Base-by-base conservation (phyloP, 768 basidiomycete genomes). In the Boletus reticulatus region DNA sequence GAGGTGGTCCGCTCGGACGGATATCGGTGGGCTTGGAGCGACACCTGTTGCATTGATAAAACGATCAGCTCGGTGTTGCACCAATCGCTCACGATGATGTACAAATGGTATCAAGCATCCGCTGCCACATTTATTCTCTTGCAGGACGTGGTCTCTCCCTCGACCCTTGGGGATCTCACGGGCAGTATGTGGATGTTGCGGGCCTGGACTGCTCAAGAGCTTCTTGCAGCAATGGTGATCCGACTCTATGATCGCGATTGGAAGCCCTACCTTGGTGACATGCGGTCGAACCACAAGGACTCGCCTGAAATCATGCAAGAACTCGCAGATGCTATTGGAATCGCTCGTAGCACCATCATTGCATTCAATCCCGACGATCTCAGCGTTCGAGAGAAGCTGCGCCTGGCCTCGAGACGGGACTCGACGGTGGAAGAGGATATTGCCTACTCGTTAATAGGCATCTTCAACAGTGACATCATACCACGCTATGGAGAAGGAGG, bases 151-250 rank as follows among this genome's bases (percentile, higher is more conserved):
- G 8, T 0, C 0, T 22, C 47, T 14, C 47, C 36, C 1, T 56
- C 38, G 4, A 16, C 14, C 16, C 20, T 31, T 16, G 46, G 41
- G 2, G 42, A 24, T 29, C 52, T 62, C 10, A 19, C 22, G 4
- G 7, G 4, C 16, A 55, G 49, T 34, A 1, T 11, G 0, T 62
- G 60, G 60, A 50, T 58, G 62, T 50, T 31, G 4, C 56, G 60
- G 3, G 60, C 48, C 3, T 62, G 62, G 62, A 62, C 62, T 0
- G 16, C 47, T 4, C 62, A 56, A 43, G 62, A 62, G n/a, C 52
- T 62, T 42, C 61, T 63, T 11, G 53, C 50, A 13, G 17, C 56
- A 0, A 52, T 43, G 7, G 27, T 58, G 19, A 41, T 58, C 41
- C 22, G 60, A 8, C 58, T 62, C 32, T 62, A 52, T 4, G 41